These are phyloP conservation scores for Solanum paucissectum DNA, from an alignment of 257 asterid genomes.

Conservation along the genomic window DNA sequence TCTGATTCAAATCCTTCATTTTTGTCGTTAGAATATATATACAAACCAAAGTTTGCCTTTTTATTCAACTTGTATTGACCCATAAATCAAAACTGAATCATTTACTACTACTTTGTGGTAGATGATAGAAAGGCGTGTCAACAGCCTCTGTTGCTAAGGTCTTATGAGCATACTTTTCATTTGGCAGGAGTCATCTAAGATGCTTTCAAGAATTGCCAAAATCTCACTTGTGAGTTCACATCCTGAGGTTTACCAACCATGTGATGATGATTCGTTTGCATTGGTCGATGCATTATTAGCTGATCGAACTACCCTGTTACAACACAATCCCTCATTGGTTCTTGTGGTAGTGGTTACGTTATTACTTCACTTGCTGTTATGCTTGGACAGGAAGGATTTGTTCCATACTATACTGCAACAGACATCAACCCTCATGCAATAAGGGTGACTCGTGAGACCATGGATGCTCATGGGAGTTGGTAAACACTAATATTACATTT, in stretches of 20 bases:
- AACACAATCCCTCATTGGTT: constrained; percentile 64
- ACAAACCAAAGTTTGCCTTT: not conserved
- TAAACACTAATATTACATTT: constrained; percentile 17
- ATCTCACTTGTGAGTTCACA: constrained; percentile 78
- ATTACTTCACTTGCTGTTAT: constrained; percentile 81
- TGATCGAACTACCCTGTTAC: constrained; percentile 54
- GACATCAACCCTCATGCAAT: constrained; percentile 79
- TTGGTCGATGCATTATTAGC: constrained; percentile 30
- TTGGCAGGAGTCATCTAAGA: constrained; percentile 13
- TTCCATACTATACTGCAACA: constrained; percentile 53
- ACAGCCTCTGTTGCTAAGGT: not conserved
- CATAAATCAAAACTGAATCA: not conserved
- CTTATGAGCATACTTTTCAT: not conserved
- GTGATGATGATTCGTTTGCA: constrained; percentile 82
- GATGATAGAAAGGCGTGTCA: not conserved
- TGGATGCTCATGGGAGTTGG: constrained; percentile 47
- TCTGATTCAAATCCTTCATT: too few relatives aligned
- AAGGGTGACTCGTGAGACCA: constrained; percentile 51
- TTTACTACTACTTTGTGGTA: not conserved
- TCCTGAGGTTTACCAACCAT: constrained; percentile 89
- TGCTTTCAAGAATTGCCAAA: constrained; percentile 26
- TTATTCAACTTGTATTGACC: not conserved
- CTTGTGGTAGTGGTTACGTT: constrained; percentile 82
- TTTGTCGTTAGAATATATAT: too few relatives aligned
- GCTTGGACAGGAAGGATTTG: constrained; percentile 30